Conservation (phyloP, 805 yeast genomes). For the Yamadazyma philogaea region DNA sequence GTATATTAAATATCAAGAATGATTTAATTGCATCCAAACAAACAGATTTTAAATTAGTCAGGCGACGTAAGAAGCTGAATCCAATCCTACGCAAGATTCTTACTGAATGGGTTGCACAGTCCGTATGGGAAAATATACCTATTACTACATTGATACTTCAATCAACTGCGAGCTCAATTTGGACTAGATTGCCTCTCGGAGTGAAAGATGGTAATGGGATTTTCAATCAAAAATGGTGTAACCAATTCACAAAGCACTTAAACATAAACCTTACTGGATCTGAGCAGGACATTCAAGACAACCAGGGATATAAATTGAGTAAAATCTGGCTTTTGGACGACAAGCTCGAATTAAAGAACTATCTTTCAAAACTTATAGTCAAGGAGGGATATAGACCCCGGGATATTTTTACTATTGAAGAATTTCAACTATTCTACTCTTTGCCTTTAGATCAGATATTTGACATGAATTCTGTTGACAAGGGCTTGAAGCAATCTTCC, state of each 20-base stretch:
- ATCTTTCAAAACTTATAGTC: conserved; percentile 32
- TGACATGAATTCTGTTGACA: conserved; percentile 42
- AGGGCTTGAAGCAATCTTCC: conserved; percentile 37
- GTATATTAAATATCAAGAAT: conserved; percentile 56
- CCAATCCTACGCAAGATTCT: conserved; percentile 54
- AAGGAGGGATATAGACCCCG: conserved; percentile 40
- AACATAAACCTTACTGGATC: conserved; percentile 50
- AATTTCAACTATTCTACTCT: conserved; percentile 56
- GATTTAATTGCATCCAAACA: conserved; percentile 50
- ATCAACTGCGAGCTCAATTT: conserved; percentile 59
- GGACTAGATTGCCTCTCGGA: conserved; percentile 55
- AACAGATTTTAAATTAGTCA: conserved; percentile 47
- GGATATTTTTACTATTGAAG: conserved; percentile 59
- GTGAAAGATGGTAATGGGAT: conserved; percentile 62
- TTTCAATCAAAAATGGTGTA: conserved; percentile 64
- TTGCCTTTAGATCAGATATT: conserved; percentile 59
- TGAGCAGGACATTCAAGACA: conserved; percentile 37
- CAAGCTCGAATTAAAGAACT: conserved; percentile 44
- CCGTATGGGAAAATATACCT: conserved; percentile 64
- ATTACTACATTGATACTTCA: conserved; percentile 61
- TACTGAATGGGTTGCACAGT: conserved; percentile 68
- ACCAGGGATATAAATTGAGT: conserved; percentile 29
- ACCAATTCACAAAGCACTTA: conserved; percentile 44
- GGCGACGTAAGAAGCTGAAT: conserved; percentile 55
- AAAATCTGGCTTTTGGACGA: conserved; percentile 65